These are phyloP conservation scores for Fusarium illudens DNA, from an alignment of 2,329 filamentous ascomycete genomes.

Conservation along the genomic window DNA sequence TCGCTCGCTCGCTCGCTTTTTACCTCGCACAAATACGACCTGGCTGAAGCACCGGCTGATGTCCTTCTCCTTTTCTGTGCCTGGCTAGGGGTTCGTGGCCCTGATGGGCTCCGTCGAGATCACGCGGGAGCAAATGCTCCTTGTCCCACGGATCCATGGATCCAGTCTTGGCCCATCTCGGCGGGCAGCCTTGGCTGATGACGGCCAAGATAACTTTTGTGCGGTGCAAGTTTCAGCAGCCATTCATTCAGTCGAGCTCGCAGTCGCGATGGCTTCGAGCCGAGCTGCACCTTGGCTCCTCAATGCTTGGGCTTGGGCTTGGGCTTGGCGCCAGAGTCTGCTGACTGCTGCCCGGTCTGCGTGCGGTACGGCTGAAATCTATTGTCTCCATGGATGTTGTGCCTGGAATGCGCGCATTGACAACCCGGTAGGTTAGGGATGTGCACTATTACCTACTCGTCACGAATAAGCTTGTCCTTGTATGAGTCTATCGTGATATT, in stretches of 20 bases:
- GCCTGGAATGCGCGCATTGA: background rate
- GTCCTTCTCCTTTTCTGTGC: background rate
- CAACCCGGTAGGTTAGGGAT: background rate
- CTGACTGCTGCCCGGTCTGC: background rate
- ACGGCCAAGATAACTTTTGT: background rate
- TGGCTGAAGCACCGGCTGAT: conserved; percentile 13
- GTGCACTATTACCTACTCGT: background rate
- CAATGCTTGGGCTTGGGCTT: no score
- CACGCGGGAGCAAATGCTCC: background rate
- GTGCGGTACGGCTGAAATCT: background rate
- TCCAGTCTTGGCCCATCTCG: background rate
- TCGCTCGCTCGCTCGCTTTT: background rate
- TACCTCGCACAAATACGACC: background rate
- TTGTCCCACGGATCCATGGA: background rate
- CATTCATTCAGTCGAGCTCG: background rate
- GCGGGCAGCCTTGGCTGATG: background rate
- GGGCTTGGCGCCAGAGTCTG: background rate
- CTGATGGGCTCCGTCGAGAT: background rate
- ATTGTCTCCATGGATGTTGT: background rate
- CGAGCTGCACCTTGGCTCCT: background rate
- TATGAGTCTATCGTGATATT: background rate
- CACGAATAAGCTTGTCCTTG: background rate
- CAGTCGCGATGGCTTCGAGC: background rate
- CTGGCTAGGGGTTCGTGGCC: background rate
- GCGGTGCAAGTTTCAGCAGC: background rate